Evolutionary conservation across 2,329 filamentous ascomycete genomes (phyloP).

Genomic region (Pseudogymnoascus sp.): DNA sequence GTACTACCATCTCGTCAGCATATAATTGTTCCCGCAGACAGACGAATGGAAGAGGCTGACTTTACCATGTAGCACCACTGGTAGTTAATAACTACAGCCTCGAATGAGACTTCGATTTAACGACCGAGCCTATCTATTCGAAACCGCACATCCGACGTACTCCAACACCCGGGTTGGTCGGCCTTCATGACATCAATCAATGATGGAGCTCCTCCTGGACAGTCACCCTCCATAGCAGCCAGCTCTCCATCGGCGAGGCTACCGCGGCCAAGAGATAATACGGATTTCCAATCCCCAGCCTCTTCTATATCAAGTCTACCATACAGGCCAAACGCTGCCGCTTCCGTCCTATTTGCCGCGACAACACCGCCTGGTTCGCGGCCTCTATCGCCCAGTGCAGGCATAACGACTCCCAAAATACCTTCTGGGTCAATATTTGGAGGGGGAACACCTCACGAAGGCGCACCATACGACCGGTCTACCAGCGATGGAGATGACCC

Average conservation of each 20-base stretch:
- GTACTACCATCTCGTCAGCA: not conserved
- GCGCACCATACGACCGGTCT: conserved; percentile 17
- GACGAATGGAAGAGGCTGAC: conserved; percentile 1
- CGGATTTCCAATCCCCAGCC: conserved; percentile 43
- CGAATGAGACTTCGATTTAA: not conserved
- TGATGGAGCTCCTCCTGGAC: conserved; percentile 58
- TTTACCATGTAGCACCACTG: conserved; percentile 1
- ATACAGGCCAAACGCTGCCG: conserved; percentile 47
- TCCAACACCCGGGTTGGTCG: conserved; percentile 10
- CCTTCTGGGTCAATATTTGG: conserved; percentile 54
- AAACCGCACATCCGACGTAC: not conserved
- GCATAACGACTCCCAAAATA: conserved; percentile 49
- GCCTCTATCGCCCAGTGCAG: conserved; percentile 58
- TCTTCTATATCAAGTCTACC: conserved; percentile 44
- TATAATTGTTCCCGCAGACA: not conserved
- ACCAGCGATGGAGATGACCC: conserved; percentile 37
- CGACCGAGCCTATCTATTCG: conserved; percentile 4
- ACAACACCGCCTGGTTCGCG: conserved; percentile 63
- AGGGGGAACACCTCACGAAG: conserved; percentile 29
- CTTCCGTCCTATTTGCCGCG: conserved; percentile 57
- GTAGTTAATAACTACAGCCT: conserved; percentile 4
- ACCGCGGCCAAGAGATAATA: conserved; percentile 51
- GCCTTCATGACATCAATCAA: conserved; percentile 61
- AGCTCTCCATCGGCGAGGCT: conserved; percentile 53
- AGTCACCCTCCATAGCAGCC: conserved; percentile 62